These are phyloP conservation scores for Sphenostylis stenocarpa DNA, from an alignment of 306 rosid genomes.

Conservation along the genomic window DNA sequence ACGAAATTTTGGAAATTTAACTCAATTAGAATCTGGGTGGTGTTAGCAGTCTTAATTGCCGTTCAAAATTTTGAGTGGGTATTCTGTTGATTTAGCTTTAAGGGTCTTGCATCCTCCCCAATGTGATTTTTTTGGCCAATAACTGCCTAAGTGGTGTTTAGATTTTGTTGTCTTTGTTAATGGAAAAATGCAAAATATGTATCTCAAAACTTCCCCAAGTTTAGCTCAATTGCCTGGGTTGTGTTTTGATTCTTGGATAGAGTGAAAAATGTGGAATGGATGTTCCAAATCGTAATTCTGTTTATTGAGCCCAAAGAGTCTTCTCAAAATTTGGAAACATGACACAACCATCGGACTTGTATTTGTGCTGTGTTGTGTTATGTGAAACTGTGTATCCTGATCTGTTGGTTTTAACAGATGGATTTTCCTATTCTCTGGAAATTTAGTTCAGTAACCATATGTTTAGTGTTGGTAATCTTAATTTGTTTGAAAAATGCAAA, in stretches of 20 bases:
- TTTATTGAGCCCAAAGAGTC: neutral
- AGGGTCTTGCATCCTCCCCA: neutral
- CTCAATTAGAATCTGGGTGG: slow-evolving; percentile 1
- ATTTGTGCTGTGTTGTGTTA: neutral
- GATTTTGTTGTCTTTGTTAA: neutral
- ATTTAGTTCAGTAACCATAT: neutral
- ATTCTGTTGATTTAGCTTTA: neutral
- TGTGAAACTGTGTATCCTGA: neutral
- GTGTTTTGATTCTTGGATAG: neutral
- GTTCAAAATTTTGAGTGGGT: neutral
- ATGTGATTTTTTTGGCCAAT: neutral
- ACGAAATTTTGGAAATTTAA: slow-evolving; percentile 20
- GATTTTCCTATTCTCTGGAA: neutral
- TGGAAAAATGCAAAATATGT: neutral
- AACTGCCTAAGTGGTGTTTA: neutral
- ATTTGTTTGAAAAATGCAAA: neutral
- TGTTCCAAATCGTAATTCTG: neutral
- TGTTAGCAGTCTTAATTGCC: slow-evolving; percentile 3
- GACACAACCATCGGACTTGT: neutral
- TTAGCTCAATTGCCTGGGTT: neutral
- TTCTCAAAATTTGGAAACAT: neutral
- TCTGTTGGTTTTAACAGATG: neutral
- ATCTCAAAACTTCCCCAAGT: neutral
- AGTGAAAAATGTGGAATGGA: neutral
- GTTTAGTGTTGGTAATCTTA: neutral